These are phyloP conservation scores for Protomyces macrosporus DNA, from an alignment of 1,139 yeast species.

Conservation along the genomic window DNA sequence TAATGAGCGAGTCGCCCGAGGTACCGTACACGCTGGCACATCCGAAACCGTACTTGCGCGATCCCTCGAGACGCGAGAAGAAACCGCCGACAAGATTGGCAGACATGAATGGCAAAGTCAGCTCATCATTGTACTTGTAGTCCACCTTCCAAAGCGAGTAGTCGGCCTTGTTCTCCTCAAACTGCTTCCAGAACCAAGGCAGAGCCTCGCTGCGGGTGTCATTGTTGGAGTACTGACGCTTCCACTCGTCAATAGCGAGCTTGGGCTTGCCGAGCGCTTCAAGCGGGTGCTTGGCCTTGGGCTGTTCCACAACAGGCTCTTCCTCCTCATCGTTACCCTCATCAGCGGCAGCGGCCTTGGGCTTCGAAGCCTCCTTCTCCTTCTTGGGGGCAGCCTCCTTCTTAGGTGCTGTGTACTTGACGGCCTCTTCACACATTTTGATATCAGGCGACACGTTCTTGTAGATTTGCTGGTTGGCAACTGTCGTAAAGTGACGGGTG, in stretches of 20 bases:
- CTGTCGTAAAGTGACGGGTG: constrained; percentile 82
- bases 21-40: constrained; percentile 92
- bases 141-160: constrained; percentile 95
- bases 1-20: constrained; percentile 96
- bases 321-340: constrained; percentile 28
- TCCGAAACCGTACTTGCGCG: constrained; percentile 93
- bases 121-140: constrained; percentile 94
- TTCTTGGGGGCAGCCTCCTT: constrained; percentile 42
- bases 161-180: constrained; percentile 67
- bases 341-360: constrained; percentile 7
- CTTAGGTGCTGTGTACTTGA: constrained; percentile 71
- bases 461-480: constrained; percentile 55
- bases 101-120: constrained; percentile 95
- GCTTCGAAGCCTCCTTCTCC: constrained; percentile 34
- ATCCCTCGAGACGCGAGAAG: constrained; percentile 89
- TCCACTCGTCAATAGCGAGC: constrained; percentile 84
- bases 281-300: constrained; percentile 74
- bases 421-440: constrained; percentile 36
- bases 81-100: constrained; percentile 98
- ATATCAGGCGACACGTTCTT: constrained; percentile 41
- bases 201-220: constrained; percentile 91
- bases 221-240: constrained; percentile 94
- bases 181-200: constrained; percentile 98
- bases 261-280: constrained; percentile 63
- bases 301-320: constrained; percentile 31